phyloP scores from a whole-genome alignment of 257 asterid species.

The Coffea eugenioides region DNA sequence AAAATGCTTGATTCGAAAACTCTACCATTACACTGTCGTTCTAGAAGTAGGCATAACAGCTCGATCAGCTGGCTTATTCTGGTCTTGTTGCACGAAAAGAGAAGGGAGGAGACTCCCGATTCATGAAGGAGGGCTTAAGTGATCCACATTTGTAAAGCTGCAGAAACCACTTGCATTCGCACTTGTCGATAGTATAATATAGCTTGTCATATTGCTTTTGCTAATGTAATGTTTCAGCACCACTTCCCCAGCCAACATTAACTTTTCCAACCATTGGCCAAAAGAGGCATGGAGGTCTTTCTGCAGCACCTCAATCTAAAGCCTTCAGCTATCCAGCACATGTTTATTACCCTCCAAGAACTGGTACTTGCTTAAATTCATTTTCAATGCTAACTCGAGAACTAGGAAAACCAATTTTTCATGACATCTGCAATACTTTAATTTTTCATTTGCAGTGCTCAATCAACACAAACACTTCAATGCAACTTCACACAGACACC shows the following conservation, averaged over 20 bases:
- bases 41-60: no score
- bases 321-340: constrained; percentile 29
- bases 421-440: constrained; percentile 2
- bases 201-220: not conserved
- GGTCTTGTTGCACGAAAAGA: no score
- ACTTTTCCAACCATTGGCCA: constrained; percentile 1
- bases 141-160: not conserved
- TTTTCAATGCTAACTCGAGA: not conserved
- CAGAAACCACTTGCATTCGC: not conserved
- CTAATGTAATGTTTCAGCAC: constrained; percentile 17
- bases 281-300: constrained; percentile 13
- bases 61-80: no score
- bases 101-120: no score
- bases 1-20: no score
- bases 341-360: constrained; percentile 29
- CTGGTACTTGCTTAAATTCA: constrained; percentile 22
- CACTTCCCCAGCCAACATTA: constrained; percentile 14
- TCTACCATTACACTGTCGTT: no score
- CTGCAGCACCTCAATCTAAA: constrained; percentile 30
- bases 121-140: no score
- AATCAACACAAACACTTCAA: constrained; percentile 22
- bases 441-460: constrained; percentile 33
- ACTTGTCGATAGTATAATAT: not conserved
- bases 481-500: constrained; percentile 30
- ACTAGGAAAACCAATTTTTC: not conserved